Evolutionary conservation across 2,329 filamentous ascomycete genomes (phyloP).

Genomic region (Dothidotthia symphoricarpi): DNA sequence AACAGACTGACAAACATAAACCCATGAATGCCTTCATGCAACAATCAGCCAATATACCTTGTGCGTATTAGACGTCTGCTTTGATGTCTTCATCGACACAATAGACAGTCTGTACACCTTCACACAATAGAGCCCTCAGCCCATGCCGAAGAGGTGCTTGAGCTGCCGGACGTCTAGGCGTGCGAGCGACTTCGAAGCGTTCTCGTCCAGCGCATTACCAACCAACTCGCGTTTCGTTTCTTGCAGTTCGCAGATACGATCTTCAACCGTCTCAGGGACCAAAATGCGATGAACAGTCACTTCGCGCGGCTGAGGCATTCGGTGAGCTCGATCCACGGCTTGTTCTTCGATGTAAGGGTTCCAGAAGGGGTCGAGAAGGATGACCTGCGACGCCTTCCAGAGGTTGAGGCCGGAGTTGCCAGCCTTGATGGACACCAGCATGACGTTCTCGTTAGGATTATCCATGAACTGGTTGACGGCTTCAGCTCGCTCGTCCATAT

Average conservation of each 20-base stretch:
- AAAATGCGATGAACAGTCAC: constrained; percentile 81
- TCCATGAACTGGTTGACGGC: constrained; percentile 68
- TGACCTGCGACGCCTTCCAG: constrained; percentile 76
- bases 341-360: constrained; percentile 93
- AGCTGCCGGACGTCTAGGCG: constrained; percentile 67
- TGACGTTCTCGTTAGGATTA: constrained; percentile 60
- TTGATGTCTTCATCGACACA: not conserved
- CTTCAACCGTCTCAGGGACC: constrained; percentile 76
- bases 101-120: not conserved
- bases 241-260: constrained; percentile 77
- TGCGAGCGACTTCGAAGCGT: constrained; percentile 63
- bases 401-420: constrained; percentile 86
- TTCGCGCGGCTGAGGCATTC: constrained; percentile 73
- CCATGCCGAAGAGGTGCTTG: constrained; percentile 64
- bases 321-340: constrained; percentile 84
- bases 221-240: constrained; percentile 75
- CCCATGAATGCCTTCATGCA: too few relatives aligned
- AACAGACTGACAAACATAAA: too few relatives aligned
- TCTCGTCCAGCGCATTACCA: constrained; percentile 75
- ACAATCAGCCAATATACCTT: too few relatives aligned
- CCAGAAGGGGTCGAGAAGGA: constrained; percentile 92
- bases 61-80: too few relatives aligned
- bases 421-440: constrained; percentile 76
- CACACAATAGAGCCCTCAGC: not conserved
- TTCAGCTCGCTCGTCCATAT: constrained; percentile 61